Conservation (phyloP, 2,329 filamentous ascomycete genomes). For the Epichloe scottii region DNA sequence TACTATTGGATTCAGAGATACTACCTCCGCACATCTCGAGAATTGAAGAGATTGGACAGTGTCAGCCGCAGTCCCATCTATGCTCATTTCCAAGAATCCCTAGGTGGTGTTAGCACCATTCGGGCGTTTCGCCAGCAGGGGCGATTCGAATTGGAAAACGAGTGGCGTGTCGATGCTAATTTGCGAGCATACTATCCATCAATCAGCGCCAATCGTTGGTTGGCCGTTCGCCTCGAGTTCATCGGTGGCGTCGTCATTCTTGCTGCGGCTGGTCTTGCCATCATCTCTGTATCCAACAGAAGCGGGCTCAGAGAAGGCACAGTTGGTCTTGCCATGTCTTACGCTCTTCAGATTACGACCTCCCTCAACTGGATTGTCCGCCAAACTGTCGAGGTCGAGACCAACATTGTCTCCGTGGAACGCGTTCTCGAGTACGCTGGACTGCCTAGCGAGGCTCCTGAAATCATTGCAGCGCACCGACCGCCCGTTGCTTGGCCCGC, state of each 20-base stretch:
- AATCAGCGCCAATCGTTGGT: slow-evolving; percentile 87
- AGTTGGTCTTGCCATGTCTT: slow-evolving; percentile 92
- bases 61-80: slow-evolving; percentile 93
- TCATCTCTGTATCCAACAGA: slow-evolving; percentile 63
- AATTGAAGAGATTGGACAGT: slow-evolving; percentile 91
- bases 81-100: slow-evolving; percentile 94
- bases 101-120: slow-evolving; percentile 89
- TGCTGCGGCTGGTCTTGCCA: slow-evolving; percentile 67
- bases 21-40: slow-evolving; percentile 89
- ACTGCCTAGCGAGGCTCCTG: slow-evolving; percentile 84
- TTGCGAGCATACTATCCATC: slow-evolving; percentile 90
- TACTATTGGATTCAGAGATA: slow-evolving; percentile 95
- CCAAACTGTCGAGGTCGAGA: slow-evolving; percentile 98
- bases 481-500: slow-evolving; percentile 87
- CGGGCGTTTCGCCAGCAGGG: slow-evolving; percentile 84
- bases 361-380: slow-evolving; percentile 98
- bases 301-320: slow-evolving; percentile 54
- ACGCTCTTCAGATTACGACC: slow-evolving; percentile 91
- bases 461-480: slow-evolving; percentile 78
- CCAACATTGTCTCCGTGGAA: slow-evolving; percentile 98
- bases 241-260: slow-evolving; percentile 92
- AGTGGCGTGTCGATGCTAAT: slow-evolving; percentile 95
- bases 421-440: slow-evolving; percentile 90
- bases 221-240: slow-evolving; percentile 89
- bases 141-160: slow-evolving; percentile 83